Conservation (phyloP, 176 grass and related monocot genomes). For the Eragrostis nindensis region DNA sequence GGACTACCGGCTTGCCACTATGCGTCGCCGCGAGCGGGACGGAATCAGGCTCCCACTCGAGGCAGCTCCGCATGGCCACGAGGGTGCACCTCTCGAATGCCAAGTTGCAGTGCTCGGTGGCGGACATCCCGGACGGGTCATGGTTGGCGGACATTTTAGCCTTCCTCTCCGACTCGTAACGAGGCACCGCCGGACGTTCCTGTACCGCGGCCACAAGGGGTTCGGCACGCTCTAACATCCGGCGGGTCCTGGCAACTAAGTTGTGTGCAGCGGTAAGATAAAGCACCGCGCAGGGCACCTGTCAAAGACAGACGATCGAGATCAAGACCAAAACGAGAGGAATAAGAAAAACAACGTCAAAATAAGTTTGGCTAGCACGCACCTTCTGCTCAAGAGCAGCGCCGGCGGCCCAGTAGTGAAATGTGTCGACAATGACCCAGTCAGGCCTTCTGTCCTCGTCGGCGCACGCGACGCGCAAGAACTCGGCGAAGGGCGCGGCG, state of each 20-base stretch:
- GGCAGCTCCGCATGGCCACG: constrained; percentile 43
- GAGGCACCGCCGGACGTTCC: neutral
- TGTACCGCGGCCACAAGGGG: neutral
- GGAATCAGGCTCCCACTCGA: constrained; percentile 42
- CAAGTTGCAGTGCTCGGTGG: neutral
- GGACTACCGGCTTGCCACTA: constrained; percentile 28
- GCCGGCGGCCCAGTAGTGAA: no score
- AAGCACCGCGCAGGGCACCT: constrained; percentile 29
- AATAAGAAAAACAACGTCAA: no score
- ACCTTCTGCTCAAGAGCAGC: no score
- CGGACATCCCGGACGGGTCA: neutral
- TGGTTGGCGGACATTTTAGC: neutral
- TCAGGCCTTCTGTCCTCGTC: no score
- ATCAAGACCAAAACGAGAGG: no score
- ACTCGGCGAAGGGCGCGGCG: no score
- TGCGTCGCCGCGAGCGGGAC: neutral
- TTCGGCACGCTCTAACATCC: neutral
- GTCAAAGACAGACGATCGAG: neutral
- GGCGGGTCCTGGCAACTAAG: neutral
- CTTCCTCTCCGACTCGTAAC: constrained; percentile 28
- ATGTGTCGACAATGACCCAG: no score
- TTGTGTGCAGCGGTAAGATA: neutral
- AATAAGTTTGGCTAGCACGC: no score
- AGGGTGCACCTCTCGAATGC: constrained; percentile 24
- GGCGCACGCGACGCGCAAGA: no score